These are phyloP conservation scores for Dendrobium nobile DNA, from an alignment of 106 monocot species.

Conservation along the genomic window DNA sequence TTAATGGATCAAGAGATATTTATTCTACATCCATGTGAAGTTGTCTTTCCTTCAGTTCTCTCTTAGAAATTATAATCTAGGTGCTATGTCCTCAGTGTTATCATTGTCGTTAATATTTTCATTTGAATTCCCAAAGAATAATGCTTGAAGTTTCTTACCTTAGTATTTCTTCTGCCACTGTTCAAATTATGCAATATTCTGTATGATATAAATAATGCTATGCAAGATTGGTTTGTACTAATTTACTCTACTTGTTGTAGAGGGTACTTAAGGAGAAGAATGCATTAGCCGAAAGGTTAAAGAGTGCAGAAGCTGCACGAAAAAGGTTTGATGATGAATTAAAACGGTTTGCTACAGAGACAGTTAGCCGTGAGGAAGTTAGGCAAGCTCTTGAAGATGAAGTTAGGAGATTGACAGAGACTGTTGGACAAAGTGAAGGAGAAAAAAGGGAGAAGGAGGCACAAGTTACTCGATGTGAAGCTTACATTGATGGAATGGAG, in stretches of 20 bases:
- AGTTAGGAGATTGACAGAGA: constrained; percentile 63
- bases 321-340: constrained; percentile 87
- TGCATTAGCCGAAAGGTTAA: constrained; percentile 74
- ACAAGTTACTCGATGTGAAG: constrained; percentile 83
- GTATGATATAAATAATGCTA: not conserved
- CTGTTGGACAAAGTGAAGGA: constrained; percentile 79
- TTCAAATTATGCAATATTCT: not conserved
- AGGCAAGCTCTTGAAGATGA: constrained; percentile 73
- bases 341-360: constrained; percentile 77
- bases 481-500: constrained; percentile 87
- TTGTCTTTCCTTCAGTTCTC: not conserved
- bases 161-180: not conserved
- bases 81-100: not conserved
- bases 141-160: not conserved
- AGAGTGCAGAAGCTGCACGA: constrained; percentile 68
- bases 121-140: not conserved
- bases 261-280: constrained; percentile 83
- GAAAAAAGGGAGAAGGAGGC: constrained; percentile 95
- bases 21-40: not conserved
- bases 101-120: not conserved
- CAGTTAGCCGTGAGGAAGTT: constrained; percentile 62
- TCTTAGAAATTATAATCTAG: not conserved
- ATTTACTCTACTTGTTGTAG: constrained; percentile 24
- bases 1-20: not conserved
- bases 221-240: not conserved